Evolutionary conservation across 495 filamentous ascomycete species (phyloP), one percentile per base, ranked within the genome.

Genomic region (Tuber melanosporum): DNA sequence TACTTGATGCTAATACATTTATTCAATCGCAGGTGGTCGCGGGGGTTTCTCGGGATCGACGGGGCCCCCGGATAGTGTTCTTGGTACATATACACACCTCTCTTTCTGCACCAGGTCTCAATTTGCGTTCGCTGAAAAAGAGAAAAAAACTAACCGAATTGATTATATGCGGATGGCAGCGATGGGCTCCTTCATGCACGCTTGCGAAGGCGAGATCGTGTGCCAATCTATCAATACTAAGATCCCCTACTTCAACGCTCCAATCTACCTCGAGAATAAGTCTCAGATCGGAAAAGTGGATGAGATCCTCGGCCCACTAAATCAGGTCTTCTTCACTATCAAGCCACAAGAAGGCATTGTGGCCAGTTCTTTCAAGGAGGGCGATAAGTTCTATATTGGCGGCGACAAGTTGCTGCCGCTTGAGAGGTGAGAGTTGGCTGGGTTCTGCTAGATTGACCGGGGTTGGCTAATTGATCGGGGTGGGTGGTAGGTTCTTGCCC

Each of bases 251-350:
- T 99, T 99, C 91, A 98, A 98, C 87, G 95, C 96, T 57, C 94
- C 93, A 73, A 97, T 98, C 83, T 99, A 94, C 87, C 91, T 98
- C 73, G 94, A 99, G 88, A 98, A 98, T 88, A 98, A 98, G 95
- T 76, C 89, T 89, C 77, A 95, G 91, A 81, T 97, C 92, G 82
- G 91, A 92, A 84, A 98, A 95, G 83, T 98, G 92, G 73, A 98
- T 88, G 52, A 98, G 89, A 71, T 93, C 89, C 78, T 91, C 88
- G 81, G 97, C 89, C 80, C 95, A 73, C 91, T 99, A 84, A 98
- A 96, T 87, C 91, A 97, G 85, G 94, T 98, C 76, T 97, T 91
- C 87, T 99, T 99, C 90, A 98, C 95, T 76, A 90, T 99, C 85
- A 98, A 98, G 87, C 94, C 96, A 49, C 89, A 93, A 83, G 94